Percentiles rank a stretch among this genome's conserved stretches.
These are phyloP conservation scores for Globisporangium echinulatum DNA, from an alignment of 352 stramenopile genomes.

Conservation along the genomic window DNA sequence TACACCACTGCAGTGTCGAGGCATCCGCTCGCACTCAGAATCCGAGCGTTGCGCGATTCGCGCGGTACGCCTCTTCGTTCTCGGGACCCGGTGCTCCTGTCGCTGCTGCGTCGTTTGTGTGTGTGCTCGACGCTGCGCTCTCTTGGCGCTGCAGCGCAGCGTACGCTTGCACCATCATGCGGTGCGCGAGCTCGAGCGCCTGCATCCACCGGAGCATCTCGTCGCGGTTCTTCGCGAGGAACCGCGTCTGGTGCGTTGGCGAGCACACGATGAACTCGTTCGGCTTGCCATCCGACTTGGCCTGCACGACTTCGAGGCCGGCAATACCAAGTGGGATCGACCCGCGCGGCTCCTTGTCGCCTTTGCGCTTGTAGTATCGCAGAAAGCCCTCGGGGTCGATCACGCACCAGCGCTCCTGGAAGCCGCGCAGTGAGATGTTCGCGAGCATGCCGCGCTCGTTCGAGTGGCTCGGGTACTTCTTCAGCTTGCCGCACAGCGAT, in stretches of 20 bases:
- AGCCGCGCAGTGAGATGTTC: conserved; percentile 71
- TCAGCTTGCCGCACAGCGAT: conserved; percentile 42
- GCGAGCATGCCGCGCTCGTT: conserved; percentile 74
- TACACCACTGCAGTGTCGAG: no score
- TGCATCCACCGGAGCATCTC: conserved; percentile 75
- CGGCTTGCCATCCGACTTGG: conserved; percentile 56
- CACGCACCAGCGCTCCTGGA: conserved; percentile 67
- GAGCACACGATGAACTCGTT: conserved; percentile 78
- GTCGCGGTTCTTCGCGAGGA: conserved; percentile 58
- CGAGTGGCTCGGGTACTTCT: conserved; percentile 73
- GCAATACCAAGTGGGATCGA: conserved; percentile 57
- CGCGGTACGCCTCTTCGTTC: conserved; percentile 25
- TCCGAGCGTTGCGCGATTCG: conserved; percentile 54
- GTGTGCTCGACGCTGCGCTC: conserved; percentile 18
- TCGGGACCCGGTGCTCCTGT: neutral
- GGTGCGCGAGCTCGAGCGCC: conserved; percentile 43
- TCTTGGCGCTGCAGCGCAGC: conserved; percentile 21
- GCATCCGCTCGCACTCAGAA: conserved; percentile 25
- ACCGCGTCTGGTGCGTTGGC: conserved; percentile 64
- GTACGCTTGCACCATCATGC: conserved; percentile 35
- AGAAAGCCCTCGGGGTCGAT: conserved; percentile 61
- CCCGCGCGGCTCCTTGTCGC: conserved; percentile 66
- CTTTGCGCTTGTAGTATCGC: conserved; percentile 76
- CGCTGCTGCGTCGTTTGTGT: neutral
- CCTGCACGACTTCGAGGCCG: conserved; percentile 65